Evolutionary conservation across 2,329 filamentous ascomycete genomes (phyloP), one percentile per base, ranked within the genome.

Genomic region (Blastomyces parvus): DNA sequence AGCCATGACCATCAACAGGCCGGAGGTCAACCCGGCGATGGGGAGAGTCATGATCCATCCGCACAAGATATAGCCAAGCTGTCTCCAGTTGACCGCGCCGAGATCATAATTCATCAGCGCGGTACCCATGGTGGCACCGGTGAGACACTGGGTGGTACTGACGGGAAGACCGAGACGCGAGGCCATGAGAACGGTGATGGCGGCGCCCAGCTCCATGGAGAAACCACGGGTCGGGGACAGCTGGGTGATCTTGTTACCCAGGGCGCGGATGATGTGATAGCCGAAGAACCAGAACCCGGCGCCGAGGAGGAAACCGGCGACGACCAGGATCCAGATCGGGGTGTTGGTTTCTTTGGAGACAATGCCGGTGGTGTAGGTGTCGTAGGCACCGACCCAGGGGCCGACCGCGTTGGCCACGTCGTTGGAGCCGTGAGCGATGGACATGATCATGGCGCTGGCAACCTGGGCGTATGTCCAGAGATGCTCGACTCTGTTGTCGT

Each of bases 401-500:
- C 75, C 75, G 30, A 79, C 72, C 0, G 76, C 76, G 64, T 79
- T 79, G 50, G 76, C 73, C 4, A 78, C 75, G 64, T 79, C 77
- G 67, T 79, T 79, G 57, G 75, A 74, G n/a, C 77, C 77, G 69
- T 79, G 78, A 2, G 76, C 74, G 63, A 79, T 76, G 25, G 75
- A 78, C 71, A 77, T 74, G 66, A 77, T 74, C 66, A 77, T 75
- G 48, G 77, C 76, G 6, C 72, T 73, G 60, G 72, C 69, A 13
- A 79, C 74, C 67, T 79, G 77, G 56, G 72, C 74, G 67, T 76
- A 81, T 0, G 79, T 79, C 74, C 76, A 81, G 59, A 79, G 71
- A 69, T 82, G 78, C 68, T 81, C 80, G 17, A 80, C 77, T 4
- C 75, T 73, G 64, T 77, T 77, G 66, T 81, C 79, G 65, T 80